Conservation (phyloP, 352 stramenopile species). For the Globisporangium carolinianum region DNA sequence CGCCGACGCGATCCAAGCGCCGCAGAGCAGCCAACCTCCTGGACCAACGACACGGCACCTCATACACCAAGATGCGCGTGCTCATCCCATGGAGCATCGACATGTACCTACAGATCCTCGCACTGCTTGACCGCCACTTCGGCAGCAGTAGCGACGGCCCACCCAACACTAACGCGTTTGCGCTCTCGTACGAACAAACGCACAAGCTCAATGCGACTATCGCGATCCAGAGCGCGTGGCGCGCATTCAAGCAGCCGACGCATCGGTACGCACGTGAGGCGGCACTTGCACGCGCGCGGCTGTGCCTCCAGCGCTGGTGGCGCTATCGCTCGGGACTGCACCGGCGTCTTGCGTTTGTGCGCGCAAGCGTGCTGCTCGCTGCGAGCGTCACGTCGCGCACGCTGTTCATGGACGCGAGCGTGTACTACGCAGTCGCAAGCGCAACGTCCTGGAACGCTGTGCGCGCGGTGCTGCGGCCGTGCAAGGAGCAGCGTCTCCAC, state of each 20-base stretch:
- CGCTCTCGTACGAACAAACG: slow-evolving; percentile 46
- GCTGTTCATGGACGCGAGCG: slow-evolving; percentile 59
- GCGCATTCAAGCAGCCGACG: slow-evolving; percentile 25
- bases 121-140: slow-evolving; percentile 22
- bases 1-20: slow-evolving; percentile 30
- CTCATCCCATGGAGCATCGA: slow-evolving; percentile 73
- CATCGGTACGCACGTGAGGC: slow-evolving; percentile 43
- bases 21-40: slow-evolving; percentile 13
- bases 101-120: slow-evolving; percentile 66
- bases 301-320: slow-evolving; percentile 76
- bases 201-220: slow-evolving; percentile 36
- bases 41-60: neutral
- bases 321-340: slow-evolving; percentile 35
- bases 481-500: slow-evolving; percentile 44
- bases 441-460: slow-evolving; percentile 24
- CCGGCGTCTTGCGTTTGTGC: slow-evolving; percentile 42
- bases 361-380: slow-evolving; percentile 36
- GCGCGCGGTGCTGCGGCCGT: slow-evolving; percentile 19
- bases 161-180: slow-evolving; percentile 17
- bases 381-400: slow-evolving; percentile 52
- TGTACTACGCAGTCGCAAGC: slow-evolving; percentile 36
- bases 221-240: slow-evolving; percentile 54
- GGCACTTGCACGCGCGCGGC: slow-evolving; percentile 34
- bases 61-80: slow-evolving; percentile 48
- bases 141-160: slow-evolving; percentile 7